Evolutionary conservation across 78 protist genomes (phyloP).

Genomic region (Dictyostelium capitatum): DNA sequence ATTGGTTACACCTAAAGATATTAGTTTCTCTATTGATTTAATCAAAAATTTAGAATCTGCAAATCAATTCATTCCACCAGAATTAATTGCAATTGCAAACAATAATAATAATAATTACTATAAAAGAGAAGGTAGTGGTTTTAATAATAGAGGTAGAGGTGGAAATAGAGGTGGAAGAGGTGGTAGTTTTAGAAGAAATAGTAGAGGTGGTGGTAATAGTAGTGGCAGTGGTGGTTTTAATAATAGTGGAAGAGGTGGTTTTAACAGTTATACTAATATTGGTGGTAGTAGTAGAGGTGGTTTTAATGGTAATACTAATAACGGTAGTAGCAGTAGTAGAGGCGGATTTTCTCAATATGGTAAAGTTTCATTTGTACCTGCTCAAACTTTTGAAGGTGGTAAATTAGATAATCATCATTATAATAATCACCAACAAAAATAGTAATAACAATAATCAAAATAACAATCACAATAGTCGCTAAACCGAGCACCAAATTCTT

Average conservation of each 20-base stretch:
- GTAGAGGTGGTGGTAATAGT: background rate
- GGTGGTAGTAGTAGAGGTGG: background rate
- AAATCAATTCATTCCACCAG: constrained; percentile 79
- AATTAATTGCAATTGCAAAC: constrained; percentile 75
- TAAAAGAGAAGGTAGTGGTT: background rate
- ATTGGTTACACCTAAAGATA: constrained; percentile 70
- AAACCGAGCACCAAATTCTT: too few relatives aligned
- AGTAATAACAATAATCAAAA: too few relatives aligned
- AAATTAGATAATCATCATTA: too few relatives aligned
- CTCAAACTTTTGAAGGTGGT: too few relatives aligned
- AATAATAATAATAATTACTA: constrained; percentile 44
- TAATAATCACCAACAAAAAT: too few relatives aligned
- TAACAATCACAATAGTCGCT: too few relatives aligned
- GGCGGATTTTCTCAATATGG: too few relatives aligned
- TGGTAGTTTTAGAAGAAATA: background rate
- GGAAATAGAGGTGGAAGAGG: constrained; percentile 3
- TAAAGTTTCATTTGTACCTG: too few relatives aligned
- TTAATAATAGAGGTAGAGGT: background rate
- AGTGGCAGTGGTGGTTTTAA: background rate
- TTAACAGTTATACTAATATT: background rate
- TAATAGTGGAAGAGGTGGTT: background rate
- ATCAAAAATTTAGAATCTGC: constrained; percentile 72
- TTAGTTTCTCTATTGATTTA: constrained; percentile 72
- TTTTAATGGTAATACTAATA: too few relatives aligned
- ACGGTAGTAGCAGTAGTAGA: too few relatives aligned